Evolutionary conservation across 176 grass and related monocot species (phyloP).

Genomic region (Phyllostachys edulis): DNA sequence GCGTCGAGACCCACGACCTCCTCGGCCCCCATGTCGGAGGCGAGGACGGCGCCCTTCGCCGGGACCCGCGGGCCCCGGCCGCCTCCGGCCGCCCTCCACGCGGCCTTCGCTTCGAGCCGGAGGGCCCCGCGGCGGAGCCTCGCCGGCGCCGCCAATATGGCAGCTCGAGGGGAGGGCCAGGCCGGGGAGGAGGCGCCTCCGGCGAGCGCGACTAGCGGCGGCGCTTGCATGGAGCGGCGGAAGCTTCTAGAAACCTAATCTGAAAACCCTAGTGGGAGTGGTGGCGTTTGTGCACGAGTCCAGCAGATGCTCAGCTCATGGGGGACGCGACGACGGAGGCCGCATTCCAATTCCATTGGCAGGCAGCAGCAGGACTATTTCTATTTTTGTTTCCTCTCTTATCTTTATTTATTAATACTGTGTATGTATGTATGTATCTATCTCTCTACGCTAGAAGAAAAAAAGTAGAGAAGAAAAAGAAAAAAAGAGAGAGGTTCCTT

Average conservation of each 20-base stretch:
- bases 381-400: no score
- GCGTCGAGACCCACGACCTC: constrained; percentile 70
- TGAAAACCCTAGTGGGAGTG: constrained; percentile 44
- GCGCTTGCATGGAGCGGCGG: constrained; percentile 44
- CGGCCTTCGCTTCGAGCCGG: constrained; percentile 39
- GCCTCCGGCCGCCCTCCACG: constrained; percentile 29
- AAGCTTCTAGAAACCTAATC: constrained; percentile 44
- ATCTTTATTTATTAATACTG: no score
- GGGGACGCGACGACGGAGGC: no score
- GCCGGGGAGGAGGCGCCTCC: constrained; percentile 28
- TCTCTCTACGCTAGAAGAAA: no score
- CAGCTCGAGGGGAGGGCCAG: constrained; percentile 32
- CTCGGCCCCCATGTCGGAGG: constrained; percentile 80
- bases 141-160: constrained; percentile 43
- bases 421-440: no score
- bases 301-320: no score
- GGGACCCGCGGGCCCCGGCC: constrained; percentile 26
- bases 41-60: constrained; percentile 65
- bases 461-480: no score
- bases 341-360: no score
- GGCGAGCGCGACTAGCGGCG: constrained; percentile 38
- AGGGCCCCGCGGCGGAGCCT: constrained; percentile 31
- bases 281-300: constrained; percentile 9
- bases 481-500: no score
- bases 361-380: no score